Evolutionary conservation across 2,329 filamentous ascomycete genomes (phyloP), one percentile per base, ranked within the genome.

Genomic region (Hymenoscyphus fructigenus): DNA sequence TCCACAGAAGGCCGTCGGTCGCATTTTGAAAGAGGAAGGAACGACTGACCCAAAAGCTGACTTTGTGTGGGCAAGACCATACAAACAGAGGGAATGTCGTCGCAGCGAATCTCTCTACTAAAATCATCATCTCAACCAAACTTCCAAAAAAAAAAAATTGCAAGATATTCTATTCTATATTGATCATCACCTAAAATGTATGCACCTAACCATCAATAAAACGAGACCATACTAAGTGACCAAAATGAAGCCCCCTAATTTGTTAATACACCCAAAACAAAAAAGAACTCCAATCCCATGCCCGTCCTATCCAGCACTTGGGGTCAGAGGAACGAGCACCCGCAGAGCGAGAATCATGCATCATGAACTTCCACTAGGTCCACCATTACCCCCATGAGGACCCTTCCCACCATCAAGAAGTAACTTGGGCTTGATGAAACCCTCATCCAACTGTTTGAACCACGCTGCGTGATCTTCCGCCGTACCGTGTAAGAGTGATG

Each of bases 371-470:
- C 68, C 69, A 63, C 69, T 69, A n/a, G 70, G 66, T 6, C 73
- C 72, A 60, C 69, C 66, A 61, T 67, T 65, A 56, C 70, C 68
- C 59, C 69, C 67, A 62, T 73, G 69, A 47, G 70, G 68, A 3
- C 71, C 70, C 53, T 74, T 76, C 2, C 75, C 75, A 15, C 89
- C 90, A 78, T 97, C 93, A 23, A 98, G 84, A 69, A 98, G 78
- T 63, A 98, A 79, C 75, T 89, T 91, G 20, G 94, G 94, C 82
- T 98, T 98, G 78, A 98, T 93, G 76, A 93, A 97, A 66, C 93
- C 92, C 78, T 99, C 95, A 76, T 99, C 95, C 66, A 99, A 81
- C 78, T 97, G 93, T 70, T 88, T 89, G 78, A 99, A 96, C 79
- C 96, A 87, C 57, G 91, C 92, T 10, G 91, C 91, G 56, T 96